Evolutionary conservation across 352 stramenopile species (phyloP).

Genomic region (Pythium myriotylum): DNA sequence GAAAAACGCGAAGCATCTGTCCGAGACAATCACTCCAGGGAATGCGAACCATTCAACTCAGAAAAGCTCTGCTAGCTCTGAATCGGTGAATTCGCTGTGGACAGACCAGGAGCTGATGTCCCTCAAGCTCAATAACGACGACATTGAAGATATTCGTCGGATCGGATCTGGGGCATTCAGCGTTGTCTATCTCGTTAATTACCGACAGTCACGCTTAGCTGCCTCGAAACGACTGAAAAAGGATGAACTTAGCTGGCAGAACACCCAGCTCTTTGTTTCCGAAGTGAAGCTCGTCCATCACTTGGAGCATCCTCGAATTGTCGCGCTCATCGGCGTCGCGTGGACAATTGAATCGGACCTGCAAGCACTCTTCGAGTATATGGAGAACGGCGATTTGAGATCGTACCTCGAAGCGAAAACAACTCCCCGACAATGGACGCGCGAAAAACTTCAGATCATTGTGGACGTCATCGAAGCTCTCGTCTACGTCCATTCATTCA

Average conservation of each 20-base stretch:
- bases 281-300: constrained; percentile 77
- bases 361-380: constrained; percentile 73
- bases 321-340: constrained; percentile 65
- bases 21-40: constrained; percentile 24
- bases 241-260: constrained; percentile 41
- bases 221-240: constrained; percentile 46
- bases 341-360: constrained; percentile 67
- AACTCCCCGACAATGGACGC: constrained; percentile 36
- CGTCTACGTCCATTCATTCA: constrained; percentile 53
- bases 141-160: constrained; percentile 53
- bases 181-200: constrained; percentile 51
- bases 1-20: constrained; percentile 1
- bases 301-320: constrained; percentile 67
- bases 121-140: constrained; percentile 39
- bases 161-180: constrained; percentile 40
- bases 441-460: constrained; percentile 41
- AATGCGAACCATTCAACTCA: constrained; percentile 27
- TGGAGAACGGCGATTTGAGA: constrained; percentile 62
- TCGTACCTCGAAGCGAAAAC: constrained; percentile 42
- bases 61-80: constrained; percentile 8
- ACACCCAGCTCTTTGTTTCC: constrained; percentile 56
- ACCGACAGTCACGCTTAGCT: constrained; percentile 31
- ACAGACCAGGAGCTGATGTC: constrained; percentile 40
- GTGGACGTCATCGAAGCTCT: constrained; percentile 43
- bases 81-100: constrained; percentile 45